Conservation (phyloP, 2,329 filamentous ascomycete genomes). For the Setomelanomma holmii region DNA sequence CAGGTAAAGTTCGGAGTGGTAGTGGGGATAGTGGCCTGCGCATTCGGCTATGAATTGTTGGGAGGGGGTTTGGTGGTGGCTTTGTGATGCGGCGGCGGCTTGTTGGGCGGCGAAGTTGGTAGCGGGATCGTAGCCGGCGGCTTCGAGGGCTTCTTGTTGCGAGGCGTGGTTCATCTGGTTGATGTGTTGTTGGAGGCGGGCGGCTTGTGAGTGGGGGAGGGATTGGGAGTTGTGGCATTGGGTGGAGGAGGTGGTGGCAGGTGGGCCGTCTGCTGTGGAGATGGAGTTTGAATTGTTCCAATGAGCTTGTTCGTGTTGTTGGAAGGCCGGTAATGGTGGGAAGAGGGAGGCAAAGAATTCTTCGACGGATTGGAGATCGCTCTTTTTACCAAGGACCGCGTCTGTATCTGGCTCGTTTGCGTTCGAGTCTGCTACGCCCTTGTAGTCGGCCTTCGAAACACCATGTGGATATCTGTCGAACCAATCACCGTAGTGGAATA, state of each 20-base stretch:
- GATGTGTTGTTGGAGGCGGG: conserved; percentile 38
- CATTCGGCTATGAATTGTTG: conserved; percentile 56
- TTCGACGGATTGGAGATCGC: conserved; percentile 90
- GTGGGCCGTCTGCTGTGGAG: conserved; percentile 35
- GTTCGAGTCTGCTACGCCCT: conserved; percentile 72
- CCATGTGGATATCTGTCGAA: conserved; percentile 94
- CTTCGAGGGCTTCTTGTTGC: conserved; percentile 36
- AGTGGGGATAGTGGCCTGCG: conserved; percentile 53
- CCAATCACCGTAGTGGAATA: conserved; percentile 98
- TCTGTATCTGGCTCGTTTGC: conserved; percentile 84
- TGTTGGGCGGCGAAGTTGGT: conserved; percentile 36
- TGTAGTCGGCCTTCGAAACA: conserved; percentile 82
- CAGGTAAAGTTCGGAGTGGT: conserved; percentile 50
- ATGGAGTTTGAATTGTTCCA: conserved; percentile 49
- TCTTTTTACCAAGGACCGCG: conserved; percentile 85
- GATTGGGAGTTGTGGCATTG: conserved; percentile 28
- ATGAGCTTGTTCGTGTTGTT: conserved; percentile 60
- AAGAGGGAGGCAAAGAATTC: conserved; percentile 89
- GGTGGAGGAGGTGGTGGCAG: conserved; percentile 28
- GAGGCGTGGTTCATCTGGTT: conserved; percentile 40
- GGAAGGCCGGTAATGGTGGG: conserved; percentile 60
- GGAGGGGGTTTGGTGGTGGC: conserved; percentile 24
- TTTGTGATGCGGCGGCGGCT: conserved; percentile 3
- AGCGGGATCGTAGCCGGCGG: conserved; percentile 36
- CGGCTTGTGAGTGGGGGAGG: conserved; percentile 29